Percentiles rank a stretch among this genome's conserved stretches.
These are phyloP conservation scores for Glonium stellatum DNA, from an alignment of 495 filamentous ascomycete species.

Conservation along the genomic window DNA sequence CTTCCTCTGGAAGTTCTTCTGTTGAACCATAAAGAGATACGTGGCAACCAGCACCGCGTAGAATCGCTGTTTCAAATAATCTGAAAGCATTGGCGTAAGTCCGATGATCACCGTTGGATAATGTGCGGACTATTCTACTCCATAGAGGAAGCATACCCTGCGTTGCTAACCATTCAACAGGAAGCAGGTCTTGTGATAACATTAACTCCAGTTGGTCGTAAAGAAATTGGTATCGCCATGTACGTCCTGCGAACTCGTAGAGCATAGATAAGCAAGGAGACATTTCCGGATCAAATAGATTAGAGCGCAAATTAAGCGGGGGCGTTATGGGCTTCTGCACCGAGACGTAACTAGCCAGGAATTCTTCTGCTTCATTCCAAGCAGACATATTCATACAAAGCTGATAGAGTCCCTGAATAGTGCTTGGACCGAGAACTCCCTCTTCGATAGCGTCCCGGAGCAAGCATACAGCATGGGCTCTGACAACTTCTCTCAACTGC, in stretches of 20 bases:
- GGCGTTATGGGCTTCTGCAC: constrained; percentile 10
- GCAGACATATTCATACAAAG: constrained; percentile 16
- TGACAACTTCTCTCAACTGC: constrained; percentile 16
- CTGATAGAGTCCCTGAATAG: constrained; percentile 10
- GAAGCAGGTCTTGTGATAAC: constrained; percentile 21
- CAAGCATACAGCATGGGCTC: constrained; percentile 21
- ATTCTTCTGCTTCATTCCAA: constrained; percentile 22
- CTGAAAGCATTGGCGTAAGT: constrained; percentile 9
- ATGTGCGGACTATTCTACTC: constrained; percentile 11
- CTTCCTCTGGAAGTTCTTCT: neutral
- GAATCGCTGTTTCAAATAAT: constrained; percentile 17
- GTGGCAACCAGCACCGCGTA: constrained; percentile 10
- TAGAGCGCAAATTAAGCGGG: constrained; percentile 9
- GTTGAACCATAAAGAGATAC: neutral
- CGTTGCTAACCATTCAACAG: constrained; percentile 27
- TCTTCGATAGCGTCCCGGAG: constrained; percentile 23
- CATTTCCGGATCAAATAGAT: constrained; percentile 13
- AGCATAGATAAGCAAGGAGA: constrained; percentile 16
- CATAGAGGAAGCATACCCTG: constrained; percentile 21
- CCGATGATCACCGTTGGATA: constrained; percentile 15
- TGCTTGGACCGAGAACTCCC: constrained; percentile 7
- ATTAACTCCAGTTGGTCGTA: constrained; percentile 21
- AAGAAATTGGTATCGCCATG: constrained; percentile 11
- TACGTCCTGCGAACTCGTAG: constrained; percentile 8
- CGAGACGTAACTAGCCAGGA: constrained; percentile 13